Base-by-base conservation (phyloP, 306 rosid genomes). In the Ziziphus jujuba region DNA sequence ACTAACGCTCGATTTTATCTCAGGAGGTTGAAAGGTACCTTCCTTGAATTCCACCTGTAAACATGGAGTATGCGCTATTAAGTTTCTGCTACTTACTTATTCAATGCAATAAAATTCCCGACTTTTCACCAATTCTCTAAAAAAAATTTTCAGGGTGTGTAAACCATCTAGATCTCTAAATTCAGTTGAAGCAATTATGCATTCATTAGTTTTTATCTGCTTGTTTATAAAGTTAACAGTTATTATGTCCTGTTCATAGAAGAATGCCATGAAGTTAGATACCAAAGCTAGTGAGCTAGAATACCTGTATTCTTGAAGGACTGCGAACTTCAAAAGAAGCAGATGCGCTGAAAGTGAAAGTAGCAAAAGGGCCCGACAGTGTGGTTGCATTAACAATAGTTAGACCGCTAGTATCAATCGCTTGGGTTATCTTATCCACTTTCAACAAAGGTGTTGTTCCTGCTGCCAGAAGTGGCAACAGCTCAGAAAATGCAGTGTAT, bases 251-350 rank as follows among this genome's bases (percentile, higher is more conserved):
- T 24, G 21, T 44, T 61, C 40, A 13, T 23, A 35, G 33, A 44
- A 34, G 19, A 66, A 53, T 51, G 23, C 25, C 70, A 34, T 58
- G 59, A 13, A 49, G 19, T 56, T 24, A 51, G 61, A 75, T 40
- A 34, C 28, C 7, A 40, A 63, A 43, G 63, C 67, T 63, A 16
- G 68, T 31, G 45, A 70, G 28, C 48, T 51, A 19, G 48, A 50
- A n/a, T 79, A 93, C 99, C 99, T 88, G 96, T 66, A 93, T 75
- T 75, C 99, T 90, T 60, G 95, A 38, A 44, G 99, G 97, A 78
- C 72, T 90, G 52, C 90, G 91, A 74, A 80, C 97, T 85, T 93
- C 99, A 75, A 90, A 93, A 6, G 86, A 71, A 22, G 99, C 97
- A 35, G 95, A 79, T 51, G 95, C 99, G 54, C 97, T 90, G 79